phyloP scores from a whole-genome alignment of 73 alveolate species.

The Symbiodinium natans region DNA sequence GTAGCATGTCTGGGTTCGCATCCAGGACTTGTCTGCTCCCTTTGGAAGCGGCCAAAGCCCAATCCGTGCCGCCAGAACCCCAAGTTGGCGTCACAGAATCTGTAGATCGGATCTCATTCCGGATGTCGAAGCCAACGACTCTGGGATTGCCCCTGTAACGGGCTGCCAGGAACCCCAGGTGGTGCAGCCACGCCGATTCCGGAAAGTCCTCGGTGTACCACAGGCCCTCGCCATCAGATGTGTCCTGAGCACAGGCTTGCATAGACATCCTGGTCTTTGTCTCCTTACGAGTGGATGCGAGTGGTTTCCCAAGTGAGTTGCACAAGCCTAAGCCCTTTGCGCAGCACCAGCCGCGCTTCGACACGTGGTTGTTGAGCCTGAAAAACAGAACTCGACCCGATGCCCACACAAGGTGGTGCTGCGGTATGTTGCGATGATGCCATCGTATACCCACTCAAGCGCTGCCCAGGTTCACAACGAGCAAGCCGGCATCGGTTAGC shows the following conservation, averaged over 20 bases:
- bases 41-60: slow-evolving; percentile 80
- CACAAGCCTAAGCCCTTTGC: slow-evolving; percentile 17
- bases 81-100: slow-evolving; percentile 6
- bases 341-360: slow-evolving; percentile 79
- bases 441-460: no score
- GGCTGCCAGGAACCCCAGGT: slow-evolving; percentile 45
- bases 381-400: slow-evolving; percentile 13
- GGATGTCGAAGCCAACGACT: slow-evolving; percentile 60
- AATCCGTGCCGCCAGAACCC: slow-evolving; percentile 25
- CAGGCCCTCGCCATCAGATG: slow-evolving; percentile 57
- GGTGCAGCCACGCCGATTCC: slow-evolving; percentile 31
- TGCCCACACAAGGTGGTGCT: no score
- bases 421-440: no score
- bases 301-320: no score
- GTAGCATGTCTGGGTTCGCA: slow-evolving; percentile 63
- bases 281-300: no score
- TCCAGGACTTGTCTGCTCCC: slow-evolving; percentile 74
- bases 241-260: not conserved
- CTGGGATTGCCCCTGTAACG: slow-evolving; percentile 54
- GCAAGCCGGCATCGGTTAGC: slow-evolving; percentile 62
- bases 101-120: slow-evolving; percentile 84
- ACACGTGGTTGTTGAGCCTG: slow-evolving; percentile 67
- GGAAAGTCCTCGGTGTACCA: slow-evolving; percentile 64
- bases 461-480: not conserved
- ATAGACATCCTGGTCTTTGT: not conserved